Percentiles rank a stretch among this genome's conserved stretches.
These are phyloP conservation scores for Sphaerulina musiva DNA, from an alignment of 2,329 filamentous ascomycete genomes.

Conservation along the genomic window DNA sequence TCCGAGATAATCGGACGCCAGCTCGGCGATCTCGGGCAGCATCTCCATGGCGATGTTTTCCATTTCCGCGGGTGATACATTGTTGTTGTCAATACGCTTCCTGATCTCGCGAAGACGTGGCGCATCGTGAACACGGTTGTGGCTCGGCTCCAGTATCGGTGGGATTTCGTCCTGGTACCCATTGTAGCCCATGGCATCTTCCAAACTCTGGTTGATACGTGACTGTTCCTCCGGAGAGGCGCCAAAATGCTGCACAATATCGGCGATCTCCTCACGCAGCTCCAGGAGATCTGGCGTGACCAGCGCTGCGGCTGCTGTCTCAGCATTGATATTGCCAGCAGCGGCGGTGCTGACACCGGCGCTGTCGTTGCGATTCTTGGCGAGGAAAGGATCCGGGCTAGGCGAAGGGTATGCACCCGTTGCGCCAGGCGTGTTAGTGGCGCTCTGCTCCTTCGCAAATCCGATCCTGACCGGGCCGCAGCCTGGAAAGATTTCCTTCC, in stretches of 20 bases:
- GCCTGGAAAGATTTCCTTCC: constrained; percentile 96
- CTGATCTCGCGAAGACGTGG: constrained; percentile 91
- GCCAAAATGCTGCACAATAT: constrained; percentile 83
- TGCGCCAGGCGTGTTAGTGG: constrained; percentile 78
- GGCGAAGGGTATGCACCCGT: constrained; percentile 85
- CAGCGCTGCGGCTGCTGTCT: constrained; percentile 49
- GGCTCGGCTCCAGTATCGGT: constrained; percentile 78
- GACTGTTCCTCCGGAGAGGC: constrained; percentile 70
- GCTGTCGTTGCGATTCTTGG: constrained; percentile 34
- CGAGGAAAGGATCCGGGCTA: constrained; percentile 73
- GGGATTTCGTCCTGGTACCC: constrained; percentile 76
- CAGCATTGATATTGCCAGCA: constrained; percentile 36
- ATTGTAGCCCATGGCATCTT: constrained; percentile 68
- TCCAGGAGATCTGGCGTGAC: constrained; percentile 68
- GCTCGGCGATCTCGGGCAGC: constrained; percentile 91
- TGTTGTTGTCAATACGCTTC: constrained; percentile 95
- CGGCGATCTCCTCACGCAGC: constrained; percentile 72
- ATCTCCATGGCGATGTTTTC: constrained; percentile 88
- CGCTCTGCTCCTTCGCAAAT: constrained; percentile 91
- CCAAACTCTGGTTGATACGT: constrained; percentile 66
- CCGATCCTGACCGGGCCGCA: constrained; percentile 92
- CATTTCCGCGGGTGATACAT: constrained; percentile 76
- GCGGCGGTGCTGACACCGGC: constrained; percentile 27
- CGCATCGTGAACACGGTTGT: constrained; percentile 84
- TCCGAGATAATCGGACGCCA: constrained; percentile 91